Percentiles rank a stretch among this genome's conserved stretches.
Evolutionary conservation across 768 basidiomycete species (phyloP).

Genomic region (Sporobolomyces phaffii): DNA sequence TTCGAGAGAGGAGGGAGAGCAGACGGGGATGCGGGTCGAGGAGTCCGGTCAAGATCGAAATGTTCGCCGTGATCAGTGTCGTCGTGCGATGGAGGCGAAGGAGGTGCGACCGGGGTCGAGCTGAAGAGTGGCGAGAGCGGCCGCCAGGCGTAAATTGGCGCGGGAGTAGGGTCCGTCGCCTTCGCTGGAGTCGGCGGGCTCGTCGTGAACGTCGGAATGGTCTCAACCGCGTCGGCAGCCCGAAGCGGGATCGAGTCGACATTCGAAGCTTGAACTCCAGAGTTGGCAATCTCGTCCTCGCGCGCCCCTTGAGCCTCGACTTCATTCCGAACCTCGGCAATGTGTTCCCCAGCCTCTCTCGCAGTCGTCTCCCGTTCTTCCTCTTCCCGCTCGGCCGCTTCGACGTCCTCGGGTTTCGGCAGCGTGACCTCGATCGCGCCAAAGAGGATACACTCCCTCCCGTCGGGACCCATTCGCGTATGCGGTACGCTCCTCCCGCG

Average conservation of each 20-base stretch:
- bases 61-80: not conserved
- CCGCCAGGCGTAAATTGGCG: not conserved
- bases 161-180: not conserved
- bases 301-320: not conserved
- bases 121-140: constrained; percentile 6
- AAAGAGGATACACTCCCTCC: constrained; percentile 31
- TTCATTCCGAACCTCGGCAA: not conserved
- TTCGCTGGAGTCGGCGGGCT: constrained; percentile 31
- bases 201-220: constrained; percentile 24
- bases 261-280: not conserved
- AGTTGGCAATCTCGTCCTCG: constrained; percentile 1
- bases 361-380: not conserved
- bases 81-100: not conserved
- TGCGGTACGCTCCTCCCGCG: constrained; percentile 35
- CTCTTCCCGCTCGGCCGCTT: constrained; percentile 20
- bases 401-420: constrained; percentile 27
- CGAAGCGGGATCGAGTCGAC: not conserved
- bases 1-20: not conserved
- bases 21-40: not conserved
- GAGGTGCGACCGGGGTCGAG: not conserved
- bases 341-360: not conserved
- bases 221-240: not conserved
- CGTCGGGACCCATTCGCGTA: constrained; percentile 28
- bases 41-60: constrained; percentile 4
- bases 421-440: constrained; percentile 37